Conservation (phyloP, 768 basidiomycete species). For the Collybia sp. region DNA sequence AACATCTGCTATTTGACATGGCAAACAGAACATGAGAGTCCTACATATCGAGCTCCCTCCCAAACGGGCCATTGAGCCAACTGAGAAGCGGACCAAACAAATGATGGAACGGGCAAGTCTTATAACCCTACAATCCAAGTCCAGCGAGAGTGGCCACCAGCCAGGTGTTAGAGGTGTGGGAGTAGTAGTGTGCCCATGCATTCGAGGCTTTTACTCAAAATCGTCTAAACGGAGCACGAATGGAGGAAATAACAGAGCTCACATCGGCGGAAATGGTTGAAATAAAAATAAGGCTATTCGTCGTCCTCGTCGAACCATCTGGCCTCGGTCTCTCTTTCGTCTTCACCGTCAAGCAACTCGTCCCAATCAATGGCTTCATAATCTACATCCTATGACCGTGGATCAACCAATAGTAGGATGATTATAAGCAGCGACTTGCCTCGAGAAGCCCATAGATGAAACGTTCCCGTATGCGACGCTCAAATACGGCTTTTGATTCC, state of each 20-base stretch:
- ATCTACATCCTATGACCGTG: constrained; percentile 46
- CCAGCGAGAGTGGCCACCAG: too few relatives aligned
- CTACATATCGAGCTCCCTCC: too few relatives aligned
- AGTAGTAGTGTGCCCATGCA: too few relatives aligned
- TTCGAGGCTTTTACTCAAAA: too few relatives aligned
- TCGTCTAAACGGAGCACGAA: too few relatives aligned
- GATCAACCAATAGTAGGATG: background rate
- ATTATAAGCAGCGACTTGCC: constrained; percentile 34
- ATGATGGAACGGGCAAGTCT: too few relatives aligned
- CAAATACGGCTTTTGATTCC: constrained; percentile 48
- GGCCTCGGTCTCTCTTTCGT: constrained; percentile 61
- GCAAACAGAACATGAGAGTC: too few relatives aligned
- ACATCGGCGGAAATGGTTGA: constrained; percentile 5
- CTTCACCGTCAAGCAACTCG: constrained; percentile 57
- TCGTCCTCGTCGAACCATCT: constrained; percentile 74
- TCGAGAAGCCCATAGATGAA: constrained; percentile 77
- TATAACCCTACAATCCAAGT: too few relatives aligned
- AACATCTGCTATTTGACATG: too few relatives aligned
- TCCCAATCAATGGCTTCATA: constrained; percentile 76
- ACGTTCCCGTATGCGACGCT: constrained; percentile 56
- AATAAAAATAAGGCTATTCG: constrained; percentile 11
- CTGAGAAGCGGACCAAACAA: too few relatives aligned
- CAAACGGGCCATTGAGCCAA: too few relatives aligned
- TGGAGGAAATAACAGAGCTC: background rate
- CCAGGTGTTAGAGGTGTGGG: too few relatives aligned